Evolutionary conservation across 2,329 filamentous ascomycete species (phyloP), one percentile per base, ranked within the genome.

Genomic region (Xylariaceae sp.): DNA sequence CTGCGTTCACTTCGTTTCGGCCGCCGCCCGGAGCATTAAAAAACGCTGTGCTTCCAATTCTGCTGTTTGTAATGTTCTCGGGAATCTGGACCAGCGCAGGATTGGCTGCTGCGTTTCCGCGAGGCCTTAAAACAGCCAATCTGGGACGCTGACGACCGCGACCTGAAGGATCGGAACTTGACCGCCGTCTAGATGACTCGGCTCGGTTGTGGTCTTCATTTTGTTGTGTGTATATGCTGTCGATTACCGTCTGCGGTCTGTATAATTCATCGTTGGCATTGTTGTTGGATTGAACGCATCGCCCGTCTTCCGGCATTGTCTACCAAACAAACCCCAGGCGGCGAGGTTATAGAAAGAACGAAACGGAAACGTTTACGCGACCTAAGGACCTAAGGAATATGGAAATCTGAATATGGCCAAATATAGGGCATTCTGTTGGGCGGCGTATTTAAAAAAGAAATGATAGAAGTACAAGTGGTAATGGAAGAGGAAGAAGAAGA

Each of bases 1-100:
- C 80, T 9, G 81, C 74, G 23, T 84, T 82, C 66, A 89, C 89
- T 59, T 89, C 82, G 8, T 66, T 65, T 4, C 64, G 61, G 8
- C 65, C 56, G 37, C 57, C 65, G 9, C n/a, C n/a, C n/a, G 67
- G 65, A 2, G 60, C 57, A 21, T 67, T 63, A 48, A 69, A 69
- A 17, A 61, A 57, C 12, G 67, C 67, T 7, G 67, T 70, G 41
- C 66, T 69, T 1, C 50, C 54, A 6, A 61, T 55, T 34, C 63
- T 63, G 2, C 17, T 45, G 43, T n/a, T n/a, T n/a, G n/a, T n/a
- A n/a, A n/a, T n/a, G n/a, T 65, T 44, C 39, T 70, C 67, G 16
- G 58, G 51, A 14, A 69, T 51, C 12, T 52, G 43, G 14, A 60
- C 39, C 58, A 68, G 46, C 6, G 28, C 44, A 12, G 66, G 53